phyloP scores from a whole-genome alignment of 1,284 basidiomycete genomes.

The Ceratobasidium sp. region DNA sequence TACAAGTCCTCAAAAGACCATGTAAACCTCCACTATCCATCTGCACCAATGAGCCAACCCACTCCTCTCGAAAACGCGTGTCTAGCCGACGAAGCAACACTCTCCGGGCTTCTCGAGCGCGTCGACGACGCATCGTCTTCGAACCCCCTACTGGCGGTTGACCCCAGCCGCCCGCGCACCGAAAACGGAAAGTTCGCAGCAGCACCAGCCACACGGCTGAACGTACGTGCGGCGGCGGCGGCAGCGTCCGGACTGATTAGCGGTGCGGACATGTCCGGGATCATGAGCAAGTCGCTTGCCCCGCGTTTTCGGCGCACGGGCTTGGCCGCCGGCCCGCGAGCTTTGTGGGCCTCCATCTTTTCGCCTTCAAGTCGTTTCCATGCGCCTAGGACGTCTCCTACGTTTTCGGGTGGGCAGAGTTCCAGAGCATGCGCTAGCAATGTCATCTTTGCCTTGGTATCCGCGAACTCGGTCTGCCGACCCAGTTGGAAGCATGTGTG shows the following conservation, averaged over 20 bases:
- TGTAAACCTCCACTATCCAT: slow-evolving; percentile 54
- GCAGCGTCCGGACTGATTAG: slow-evolving; percentile 46
- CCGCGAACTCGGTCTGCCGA: slow-evolving; percentile 76
- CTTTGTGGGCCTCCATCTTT: slow-evolving; percentile 57
- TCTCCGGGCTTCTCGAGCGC: slow-evolving; percentile 62
- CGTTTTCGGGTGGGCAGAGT: slow-evolving; percentile 83
- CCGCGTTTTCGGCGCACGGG: not conserved
- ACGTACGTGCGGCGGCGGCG: slow-evolving; percentile 68
- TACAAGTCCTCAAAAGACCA: slow-evolving; percentile 13
- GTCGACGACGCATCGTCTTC: slow-evolving; percentile 56
- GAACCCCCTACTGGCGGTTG: slow-evolving; percentile 1
- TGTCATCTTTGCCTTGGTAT: slow-evolving; percentile 71
- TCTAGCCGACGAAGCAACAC: slow-evolving; percentile 73
- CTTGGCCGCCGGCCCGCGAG: slow-evolving; percentile 4
- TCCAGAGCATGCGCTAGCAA: slow-evolving; percentile 86
- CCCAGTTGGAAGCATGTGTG: slow-evolving; percentile 87
- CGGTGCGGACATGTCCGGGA: slow-evolving; percentile 41
- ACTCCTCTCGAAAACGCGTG: slow-evolving; percentile 82
- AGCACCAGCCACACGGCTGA: slow-evolving; percentile 77
- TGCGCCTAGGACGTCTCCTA: slow-evolving; percentile 74
- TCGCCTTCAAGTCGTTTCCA: slow-evolving; percentile 78
- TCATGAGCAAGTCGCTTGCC: slow-evolving; percentile 18
- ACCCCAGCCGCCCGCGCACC: slow-evolving; percentile 60
- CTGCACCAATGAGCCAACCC: slow-evolving; percentile 87
- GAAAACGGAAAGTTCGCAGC: slow-evolving; percentile 81